Evolutionary conservation across 2,329 filamentous ascomycete species (phyloP), one percentile per base, ranked within the genome.

Genomic region (Zelopaecilomyces penicillatus): DNA sequence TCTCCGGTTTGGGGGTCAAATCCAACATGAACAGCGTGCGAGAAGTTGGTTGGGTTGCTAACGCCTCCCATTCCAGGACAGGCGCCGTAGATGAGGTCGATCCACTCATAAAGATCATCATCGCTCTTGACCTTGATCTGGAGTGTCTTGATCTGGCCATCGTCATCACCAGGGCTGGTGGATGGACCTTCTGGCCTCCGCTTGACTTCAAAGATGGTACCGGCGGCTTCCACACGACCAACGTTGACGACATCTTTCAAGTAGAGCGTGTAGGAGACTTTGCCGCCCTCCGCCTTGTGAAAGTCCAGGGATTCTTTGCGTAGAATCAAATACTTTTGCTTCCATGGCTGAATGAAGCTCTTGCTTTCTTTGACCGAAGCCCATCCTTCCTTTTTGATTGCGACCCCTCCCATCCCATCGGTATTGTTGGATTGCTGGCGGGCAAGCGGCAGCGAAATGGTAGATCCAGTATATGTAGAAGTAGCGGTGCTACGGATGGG

Each of bases 51-150:
- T 5, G 93, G 93, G 65, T 97, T 96, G 68, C 91, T 96, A 45
- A 98, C 93, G 55, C 93, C 93, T 50, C 93, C 90, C 88, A 97
- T 95, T 50, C 88, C 91, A 12, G 93, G 93, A 64, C 91, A 97
- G 52, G 91, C 85, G 56, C 91, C 89, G 63, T 97, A 97, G 54
- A 98, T 94, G 63, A 90, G 87, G 65, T 98, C 93, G 58, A 97
- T 95, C 93, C 93, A 98, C 58, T 95, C 89, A 65, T 98, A 98
- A 43, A 98, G 81, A 55, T 98, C 93, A 60, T 95, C 91, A 59
- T 98, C 93, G 45, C 83, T 85, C 67, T 96, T 95, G 57, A 97
- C 89, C 62, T 86, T 88, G 64, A 95, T 93, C 52, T 93, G 89
- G 42, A 96, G 79, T 4, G 87, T 86, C 63, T 86, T 88, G 47